Evolutionary conservation across 129 eudicot genomes (phyloP).

Genomic region (Ambrosia trifida): DNA sequence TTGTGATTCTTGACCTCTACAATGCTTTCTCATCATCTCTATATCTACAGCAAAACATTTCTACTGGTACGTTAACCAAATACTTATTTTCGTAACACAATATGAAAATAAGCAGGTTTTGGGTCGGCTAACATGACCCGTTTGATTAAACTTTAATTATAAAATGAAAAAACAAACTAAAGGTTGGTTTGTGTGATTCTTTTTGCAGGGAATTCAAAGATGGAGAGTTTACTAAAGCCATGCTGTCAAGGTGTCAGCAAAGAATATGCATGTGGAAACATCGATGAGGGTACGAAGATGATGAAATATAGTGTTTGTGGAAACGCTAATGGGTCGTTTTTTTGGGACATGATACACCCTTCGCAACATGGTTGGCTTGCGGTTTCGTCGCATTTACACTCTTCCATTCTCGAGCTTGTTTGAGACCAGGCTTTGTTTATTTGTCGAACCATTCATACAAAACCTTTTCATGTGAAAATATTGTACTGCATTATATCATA

Average conservation of each 20-base stretch:
- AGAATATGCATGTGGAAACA: slow-evolving; percentile 51
- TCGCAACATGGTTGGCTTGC: slow-evolving; percentile 59
- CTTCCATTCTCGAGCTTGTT: slow-evolving; percentile 39
- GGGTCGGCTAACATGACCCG: too few relatives aligned
- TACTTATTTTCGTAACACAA: too few relatives aligned
- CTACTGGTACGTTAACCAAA: slow-evolving; percentile 40
- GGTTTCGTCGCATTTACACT: slow-evolving; percentile 39
- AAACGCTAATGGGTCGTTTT: slow-evolving; percentile 43
- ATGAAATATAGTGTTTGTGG: slow-evolving; percentile 46
- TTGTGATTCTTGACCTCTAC: slow-evolving; percentile 55
- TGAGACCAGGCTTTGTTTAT: neutral
- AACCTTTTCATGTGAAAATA: neutral
- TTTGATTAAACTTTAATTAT: neutral
- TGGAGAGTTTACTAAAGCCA: slow-evolving; percentile 35
- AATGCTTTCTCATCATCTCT: slow-evolving; percentile 50
- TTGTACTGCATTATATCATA: neutral
- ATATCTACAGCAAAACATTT: slow-evolving; percentile 24
- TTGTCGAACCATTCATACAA: neutral
- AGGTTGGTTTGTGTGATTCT: neutral
- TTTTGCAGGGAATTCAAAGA: slow-evolving; percentile 29
- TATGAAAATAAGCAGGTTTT: too few relatives aligned
- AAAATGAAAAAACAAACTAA: neutral
- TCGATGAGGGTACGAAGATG: slow-evolving; percentile 25
- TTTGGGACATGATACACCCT: slow-evolving; percentile 73
- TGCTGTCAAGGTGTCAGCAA: slow-evolving; percentile 48